Conservation (phyloP, 805 yeast genomes). For the Lachancea nothofagi region DNA sequence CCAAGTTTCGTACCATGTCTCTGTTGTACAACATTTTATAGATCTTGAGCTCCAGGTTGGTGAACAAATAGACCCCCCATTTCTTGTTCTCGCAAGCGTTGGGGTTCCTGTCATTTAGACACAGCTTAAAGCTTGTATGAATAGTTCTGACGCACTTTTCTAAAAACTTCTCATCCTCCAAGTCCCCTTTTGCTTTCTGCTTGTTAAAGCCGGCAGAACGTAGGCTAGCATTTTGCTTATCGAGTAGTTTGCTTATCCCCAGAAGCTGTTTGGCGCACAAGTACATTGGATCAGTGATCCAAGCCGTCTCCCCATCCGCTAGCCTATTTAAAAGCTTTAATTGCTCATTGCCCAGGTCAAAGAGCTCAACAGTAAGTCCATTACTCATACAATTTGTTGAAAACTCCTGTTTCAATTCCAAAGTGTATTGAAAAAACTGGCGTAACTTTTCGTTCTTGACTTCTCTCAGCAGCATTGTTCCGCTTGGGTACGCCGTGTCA, state of each 20-base stretch:
- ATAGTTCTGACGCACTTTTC: constrained; percentile 59
- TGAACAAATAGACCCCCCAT: constrained; percentile 62
- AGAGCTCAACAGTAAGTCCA: constrained; percentile 9
- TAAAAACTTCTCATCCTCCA: constrained; percentile 32
- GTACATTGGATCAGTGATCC: constrained; percentile 37
- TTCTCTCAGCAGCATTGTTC: background rate
- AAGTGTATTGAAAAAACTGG: constrained; percentile 4
- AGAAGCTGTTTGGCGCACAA: constrained; percentile 19
- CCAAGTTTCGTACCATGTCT: constrained; percentile 69
- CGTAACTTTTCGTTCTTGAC: constrained; percentile 6
- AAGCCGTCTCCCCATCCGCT: constrained; percentile 47
- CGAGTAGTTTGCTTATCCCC: constrained; percentile 10
- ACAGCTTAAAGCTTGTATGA: constrained; percentile 68
- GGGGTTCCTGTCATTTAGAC: constrained; percentile 73
- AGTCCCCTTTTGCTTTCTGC: constrained; percentile 16
- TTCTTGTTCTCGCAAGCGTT: constrained; percentile 46
- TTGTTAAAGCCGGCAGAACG: background rate
- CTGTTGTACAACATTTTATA: constrained; percentile 61
- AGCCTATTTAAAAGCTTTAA: constrained; percentile 45
- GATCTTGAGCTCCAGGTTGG: constrained; percentile 61
- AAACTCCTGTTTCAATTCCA: constrained; percentile 5
- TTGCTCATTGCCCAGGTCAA: constrained; percentile 35
- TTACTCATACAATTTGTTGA: background rate
- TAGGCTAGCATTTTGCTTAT: background rate
- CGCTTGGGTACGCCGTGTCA: background rate